phyloP scores from a whole-genome alignment of 352 stramenopile species.

The Pythium sp. region DNA sequence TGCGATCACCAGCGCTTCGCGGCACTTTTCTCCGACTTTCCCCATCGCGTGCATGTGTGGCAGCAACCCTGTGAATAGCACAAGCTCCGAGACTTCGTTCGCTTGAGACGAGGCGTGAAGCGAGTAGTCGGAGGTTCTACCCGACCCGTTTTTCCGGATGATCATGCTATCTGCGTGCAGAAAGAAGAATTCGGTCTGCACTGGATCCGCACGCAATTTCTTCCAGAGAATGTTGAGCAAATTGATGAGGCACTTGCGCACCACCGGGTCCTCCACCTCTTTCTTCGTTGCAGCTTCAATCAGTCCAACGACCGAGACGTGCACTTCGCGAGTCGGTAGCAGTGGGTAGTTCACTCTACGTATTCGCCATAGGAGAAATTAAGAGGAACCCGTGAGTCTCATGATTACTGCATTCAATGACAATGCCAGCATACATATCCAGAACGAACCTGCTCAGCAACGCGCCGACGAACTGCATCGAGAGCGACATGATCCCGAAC shows the following conservation, averaged over 20 bases:
- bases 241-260: slow-evolving; percentile 81
- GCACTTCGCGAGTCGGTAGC: slow-evolving; percentile 73
- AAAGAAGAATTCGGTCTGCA: slow-evolving; percentile 89
- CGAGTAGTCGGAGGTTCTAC: slow-evolving; percentile 23
- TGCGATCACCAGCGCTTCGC: slow-evolving; percentile 80
- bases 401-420: neutral
- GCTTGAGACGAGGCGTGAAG: slow-evolving; percentile 21
- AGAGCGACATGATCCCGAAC: slow-evolving; percentile 81
- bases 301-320: slow-evolving; percentile 78
- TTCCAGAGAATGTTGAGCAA: slow-evolving; percentile 85
- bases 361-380: neutral
- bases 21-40: slow-evolving; percentile 81
- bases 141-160: slow-evolving; percentile 33
- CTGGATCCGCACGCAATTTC: slow-evolving; percentile 76
- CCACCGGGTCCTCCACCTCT: slow-evolving; percentile 79
- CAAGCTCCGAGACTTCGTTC: slow-evolving; percentile 68
- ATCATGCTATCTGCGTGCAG: slow-evolving; percentile 61
- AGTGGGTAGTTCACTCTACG: slow-evolving; percentile 77
- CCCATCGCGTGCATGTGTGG: slow-evolving; percentile 83
- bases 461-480: slow-evolving; percentile 79
- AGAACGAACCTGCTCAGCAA: slow-evolving; percentile 51
- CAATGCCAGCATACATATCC: neutral
- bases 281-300: slow-evolving; percentile 75
- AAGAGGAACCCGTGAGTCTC: neutral
- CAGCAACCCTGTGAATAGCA: slow-evolving; percentile 78